Evolutionary conservation across 768 basidiomycete genomes (phyloP).

Genomic region (Roridomyces roridus): DNA sequence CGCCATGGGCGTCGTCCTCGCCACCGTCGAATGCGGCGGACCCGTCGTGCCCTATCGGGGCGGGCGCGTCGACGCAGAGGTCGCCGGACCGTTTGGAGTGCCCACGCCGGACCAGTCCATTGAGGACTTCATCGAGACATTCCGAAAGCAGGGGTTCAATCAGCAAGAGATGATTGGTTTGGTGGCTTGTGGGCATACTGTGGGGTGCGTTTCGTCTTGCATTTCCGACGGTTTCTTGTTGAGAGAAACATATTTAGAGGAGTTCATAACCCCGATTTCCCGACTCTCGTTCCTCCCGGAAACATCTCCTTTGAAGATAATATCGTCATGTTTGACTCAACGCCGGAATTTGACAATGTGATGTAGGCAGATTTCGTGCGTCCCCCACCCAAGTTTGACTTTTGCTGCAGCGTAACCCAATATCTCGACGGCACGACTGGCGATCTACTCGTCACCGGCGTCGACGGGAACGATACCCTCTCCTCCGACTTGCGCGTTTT

Average conservation of each 20-base stretch:
- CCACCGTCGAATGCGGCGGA: constrained; percentile 12
- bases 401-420: constrained; percentile 39
- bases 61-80: neutral
- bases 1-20: constrained; percentile 16
- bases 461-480: constrained; percentile 35
- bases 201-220: constrained; percentile 7
- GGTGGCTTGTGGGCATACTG: constrained; percentile 16
- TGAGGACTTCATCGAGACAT: neutral
- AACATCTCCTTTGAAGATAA: constrained; percentile 5
- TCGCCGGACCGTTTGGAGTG: neutral
- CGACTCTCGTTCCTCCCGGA: constrained; percentile 13
- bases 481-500: constrained; percentile 48
- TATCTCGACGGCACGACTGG: constrained; percentile 45
- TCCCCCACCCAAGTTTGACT: constrained; percentile 14
- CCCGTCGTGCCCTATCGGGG: neutral
- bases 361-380: constrained; percentile 35
- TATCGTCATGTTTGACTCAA: constrained; percentile 42
- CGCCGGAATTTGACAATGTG: constrained; percentile 46
- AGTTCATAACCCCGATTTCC: constrained; percentile 17
- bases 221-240: neutral
- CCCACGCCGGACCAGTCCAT: neutral
- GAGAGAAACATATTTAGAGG: neutral
- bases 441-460: constrained; percentile 42
- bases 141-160: neutral
- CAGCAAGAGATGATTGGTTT: neutral